Evolutionary conservation across 148 eudicot genomes (phyloP).

Genomic region (Oxyria digyna): DNA sequence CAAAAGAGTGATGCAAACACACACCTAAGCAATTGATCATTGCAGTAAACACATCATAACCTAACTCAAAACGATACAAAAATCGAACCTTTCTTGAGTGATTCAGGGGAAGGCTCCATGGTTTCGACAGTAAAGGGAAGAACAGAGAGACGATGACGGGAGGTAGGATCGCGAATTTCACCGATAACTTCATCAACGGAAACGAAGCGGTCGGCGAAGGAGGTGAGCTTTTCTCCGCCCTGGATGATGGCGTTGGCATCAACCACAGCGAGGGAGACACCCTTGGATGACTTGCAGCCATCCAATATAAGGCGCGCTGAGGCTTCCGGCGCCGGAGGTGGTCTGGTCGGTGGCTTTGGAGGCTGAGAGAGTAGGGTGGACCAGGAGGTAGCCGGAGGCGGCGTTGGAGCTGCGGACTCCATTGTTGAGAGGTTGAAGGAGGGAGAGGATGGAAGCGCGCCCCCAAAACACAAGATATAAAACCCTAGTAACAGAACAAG

Average conservation of each 20-base stretch:
- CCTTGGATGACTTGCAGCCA: slow-evolving; percentile 46
- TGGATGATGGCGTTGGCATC: slow-evolving; percentile 91
- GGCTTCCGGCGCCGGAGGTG: slow-evolving; percentile 8
- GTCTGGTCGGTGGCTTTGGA: background rate
- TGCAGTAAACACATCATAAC: no score
- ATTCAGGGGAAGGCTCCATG: slow-evolving; percentile 62
- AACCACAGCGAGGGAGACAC: slow-evolving; percentile 72
- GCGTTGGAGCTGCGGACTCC: slow-evolving; percentile 1
- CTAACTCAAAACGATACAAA: background rate
- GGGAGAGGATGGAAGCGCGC: background rate
- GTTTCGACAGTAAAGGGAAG: slow-evolving; percentile 51
- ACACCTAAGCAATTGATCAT: no score
- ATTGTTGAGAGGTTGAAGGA: background rate
- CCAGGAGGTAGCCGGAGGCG: slow-evolving; percentile 32
- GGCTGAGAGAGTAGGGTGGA: slow-evolving; percentile 48
- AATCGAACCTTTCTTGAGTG: slow-evolving; percentile 58
- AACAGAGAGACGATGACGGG: slow-evolving; percentile 59
- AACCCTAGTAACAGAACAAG: slow-evolving; percentile 2
- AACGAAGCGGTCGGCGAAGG: slow-evolving; percentile 55
- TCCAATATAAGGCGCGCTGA: slow-evolving; percentile 16
- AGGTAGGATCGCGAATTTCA: slow-evolving; percentile 74
- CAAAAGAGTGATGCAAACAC: no score
- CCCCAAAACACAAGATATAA: no score
- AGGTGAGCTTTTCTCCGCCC: slow-evolving; percentile 46
- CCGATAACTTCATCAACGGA: slow-evolving; percentile 50